Evolutionary conservation across 331 rosid species (phyloP).

Genomic region (Acacia concinna): DNA sequence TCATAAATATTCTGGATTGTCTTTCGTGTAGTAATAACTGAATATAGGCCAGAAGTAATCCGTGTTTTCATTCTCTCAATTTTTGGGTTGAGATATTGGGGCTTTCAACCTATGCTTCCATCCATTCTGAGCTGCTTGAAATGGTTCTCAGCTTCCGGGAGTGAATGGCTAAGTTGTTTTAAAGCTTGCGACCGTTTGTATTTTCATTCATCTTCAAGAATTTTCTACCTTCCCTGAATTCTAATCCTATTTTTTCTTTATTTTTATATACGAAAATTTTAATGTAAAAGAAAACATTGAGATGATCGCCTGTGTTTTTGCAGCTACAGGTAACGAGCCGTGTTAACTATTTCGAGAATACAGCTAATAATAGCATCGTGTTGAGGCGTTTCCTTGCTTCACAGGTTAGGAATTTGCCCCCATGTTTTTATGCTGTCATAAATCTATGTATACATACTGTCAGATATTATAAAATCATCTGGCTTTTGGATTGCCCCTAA

Average conservation of each 20-base stretch:
- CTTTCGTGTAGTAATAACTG: background rate
- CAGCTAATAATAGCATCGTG: background rate
- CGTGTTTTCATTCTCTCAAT: background rate
- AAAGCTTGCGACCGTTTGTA: background rate
- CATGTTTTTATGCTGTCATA: background rate
- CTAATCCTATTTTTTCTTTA: background rate
- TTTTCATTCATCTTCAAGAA: background rate
- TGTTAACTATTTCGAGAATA: background rate
- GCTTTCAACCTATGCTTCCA: background rate
- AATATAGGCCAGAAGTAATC: background rate
- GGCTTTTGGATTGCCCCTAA: background rate
- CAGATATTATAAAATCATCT: background rate
- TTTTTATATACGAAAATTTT: background rate
- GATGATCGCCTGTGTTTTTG: background rate
- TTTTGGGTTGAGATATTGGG: background rate
- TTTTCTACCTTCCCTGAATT: background rate
- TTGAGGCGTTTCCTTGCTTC: conserved; percentile 2
- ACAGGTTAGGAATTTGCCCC: background rate
- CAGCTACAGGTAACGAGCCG: background rate
- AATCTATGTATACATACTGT: background rate
- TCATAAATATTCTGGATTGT: background rate
- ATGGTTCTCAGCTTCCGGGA: background rate
- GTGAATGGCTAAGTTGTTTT: background rate
- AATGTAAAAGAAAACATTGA: background rate
- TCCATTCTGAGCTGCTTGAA: background rate